Evolutionary conservation across 2,329 filamentous ascomycete genomes (phyloP), one percentile per base, ranked within the genome.

Genomic region (Davidsoniella neocaledoniae): DNA sequence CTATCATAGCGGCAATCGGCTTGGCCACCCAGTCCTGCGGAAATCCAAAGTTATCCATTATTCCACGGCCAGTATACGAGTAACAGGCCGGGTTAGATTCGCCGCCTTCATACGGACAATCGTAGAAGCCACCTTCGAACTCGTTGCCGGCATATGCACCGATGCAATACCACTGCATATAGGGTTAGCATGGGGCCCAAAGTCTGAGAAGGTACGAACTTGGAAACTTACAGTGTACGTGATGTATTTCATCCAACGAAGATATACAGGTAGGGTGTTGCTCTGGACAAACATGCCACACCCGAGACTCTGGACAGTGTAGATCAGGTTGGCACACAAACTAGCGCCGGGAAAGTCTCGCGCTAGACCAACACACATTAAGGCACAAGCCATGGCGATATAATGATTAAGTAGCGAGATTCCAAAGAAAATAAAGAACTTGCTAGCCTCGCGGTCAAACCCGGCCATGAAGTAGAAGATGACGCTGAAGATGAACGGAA

Each of bases 401-500:
- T 85, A 86, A 53, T 88, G 83, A 42, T 77, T 79, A 2, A 87
- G 61, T 4, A 88, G 61, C 0, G 79, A 73, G 37, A 86, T 69
- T 2, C 71, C 67, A 55, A 87, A 81, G 64, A 86, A 88, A 1
- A 72, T 77, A 52, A 88, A 79, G 61, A 86, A 87, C 49, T 81
- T 75, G 1, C 58, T 63, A 0, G 71, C 74, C 7, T 79, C 72
- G 2, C 71, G 68, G 43, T 83, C 75, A 56, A 86, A 84, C 0
- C 81, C 82, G 5, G 77, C 75, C 79, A 87, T 86, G 60, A 85
- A 87, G 61, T 87, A 88, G 58, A 79, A 80, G 6, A 87, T 79
- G 2, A 78, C 63, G 5, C 78, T 78, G 58, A 81, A 87, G 3
- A 86, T 60, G 14, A 86, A 70, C 0, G 83, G 83, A 1, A 86